Conservation (phyloP, 1,284 basidiomycete genomes). For the Sanghuangporus baumii region DNA sequence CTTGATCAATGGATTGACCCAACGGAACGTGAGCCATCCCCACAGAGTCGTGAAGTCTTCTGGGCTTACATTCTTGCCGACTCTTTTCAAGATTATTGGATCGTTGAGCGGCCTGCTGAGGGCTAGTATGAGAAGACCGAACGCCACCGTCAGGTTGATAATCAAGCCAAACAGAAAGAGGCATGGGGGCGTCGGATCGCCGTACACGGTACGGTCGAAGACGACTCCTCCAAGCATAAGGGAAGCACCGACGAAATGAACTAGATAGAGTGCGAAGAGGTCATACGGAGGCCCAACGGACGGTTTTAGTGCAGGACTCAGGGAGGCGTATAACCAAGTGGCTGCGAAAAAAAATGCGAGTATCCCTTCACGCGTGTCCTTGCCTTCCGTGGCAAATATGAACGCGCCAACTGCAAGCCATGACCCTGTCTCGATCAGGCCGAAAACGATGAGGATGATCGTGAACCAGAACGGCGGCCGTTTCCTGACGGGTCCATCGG, state of each 20-base stretch:
- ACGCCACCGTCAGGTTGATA: conserved; percentile 38
- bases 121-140: conserved; percentile 38
- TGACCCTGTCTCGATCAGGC: conserved; percentile 41
- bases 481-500: not conserved
- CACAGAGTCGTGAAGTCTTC: conserved; percentile 77
- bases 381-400: conserved; percentile 25
- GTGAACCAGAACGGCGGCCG: conserved; percentile 48
- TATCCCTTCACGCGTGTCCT: conserved; percentile 27
- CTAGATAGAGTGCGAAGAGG: conserved; percentile 44
- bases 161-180: conserved; percentile 29
- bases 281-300: conserved; percentile 44
- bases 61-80: conserved; percentile 45
- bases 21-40: conserved; percentile 76
- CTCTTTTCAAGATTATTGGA: conserved; percentile 44
- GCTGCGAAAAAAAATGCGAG: conserved; percentile 35
- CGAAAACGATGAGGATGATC: conserved; percentile 42
- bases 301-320: conserved; percentile 37
- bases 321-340: conserved; percentile 53
- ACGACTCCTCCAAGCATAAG: conserved; percentile 44
- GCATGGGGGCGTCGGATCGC: conserved; percentile 32
- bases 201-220: conserved; percentile 40
- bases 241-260: conserved; percentile 36
- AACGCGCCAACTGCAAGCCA: conserved; percentile 49
- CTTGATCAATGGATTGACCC: conserved; percentile 65
- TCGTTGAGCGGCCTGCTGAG: conserved; percentile 53